A percentile compares a stretch with the other conserved stretches of the same genome.
These are phyloP conservation scores for Komagataella phaffii DNA, from an alignment of 805 yeast genomes.

Conservation along the genomic window DNA sequence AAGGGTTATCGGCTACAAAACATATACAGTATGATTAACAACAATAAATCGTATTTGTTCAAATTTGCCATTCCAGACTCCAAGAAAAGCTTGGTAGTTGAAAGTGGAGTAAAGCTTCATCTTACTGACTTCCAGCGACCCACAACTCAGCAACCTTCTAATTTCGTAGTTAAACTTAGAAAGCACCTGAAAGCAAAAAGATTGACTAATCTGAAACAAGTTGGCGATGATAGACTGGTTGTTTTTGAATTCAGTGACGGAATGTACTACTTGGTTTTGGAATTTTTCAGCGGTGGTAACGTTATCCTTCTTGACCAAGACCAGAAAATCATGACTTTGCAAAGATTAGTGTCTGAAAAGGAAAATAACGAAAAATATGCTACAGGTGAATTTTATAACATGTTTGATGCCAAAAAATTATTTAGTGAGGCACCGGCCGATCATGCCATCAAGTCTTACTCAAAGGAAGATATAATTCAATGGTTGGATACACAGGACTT, in stretches of 20 bases:
- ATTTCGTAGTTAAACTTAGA: slow-evolving; percentile 74
- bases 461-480: slow-evolving; percentile 15
- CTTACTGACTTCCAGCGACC: slow-evolving; percentile 72
- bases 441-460: slow-evolving; percentile 3
- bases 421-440: slow-evolving; percentile 3
- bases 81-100: slow-evolving; percentile 61
- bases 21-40: slow-evolving; percentile 67
- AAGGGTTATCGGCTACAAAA: slow-evolving; percentile 66
- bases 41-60: slow-evolving; percentile 58
- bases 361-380: slow-evolving; percentile 52
- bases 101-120: slow-evolving; percentile 77
- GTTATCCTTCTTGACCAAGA: slow-evolving; percentile 63
- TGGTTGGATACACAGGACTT: slow-evolving; percentile 18
- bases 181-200: slow-evolving; percentile 78
- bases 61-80: slow-evolving; percentile 79
- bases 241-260: slow-evolving; percentile 84
- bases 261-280: slow-evolving; percentile 60
- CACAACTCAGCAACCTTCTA: slow-evolving; percentile 70
- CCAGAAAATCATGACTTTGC: slow-evolving; percentile 54
- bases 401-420: slow-evolving; percentile 31
- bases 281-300: slow-evolving; percentile 93
- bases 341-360: slow-evolving; percentile 67
- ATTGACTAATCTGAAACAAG: slow-evolving; percentile 57
- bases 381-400: slow-evolving; percentile 58
- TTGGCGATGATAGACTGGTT: slow-evolving; percentile 70